phyloP scores from a whole-genome alignment of 148 eudicot genomes.

The Chenopodium formosanum region DNA sequence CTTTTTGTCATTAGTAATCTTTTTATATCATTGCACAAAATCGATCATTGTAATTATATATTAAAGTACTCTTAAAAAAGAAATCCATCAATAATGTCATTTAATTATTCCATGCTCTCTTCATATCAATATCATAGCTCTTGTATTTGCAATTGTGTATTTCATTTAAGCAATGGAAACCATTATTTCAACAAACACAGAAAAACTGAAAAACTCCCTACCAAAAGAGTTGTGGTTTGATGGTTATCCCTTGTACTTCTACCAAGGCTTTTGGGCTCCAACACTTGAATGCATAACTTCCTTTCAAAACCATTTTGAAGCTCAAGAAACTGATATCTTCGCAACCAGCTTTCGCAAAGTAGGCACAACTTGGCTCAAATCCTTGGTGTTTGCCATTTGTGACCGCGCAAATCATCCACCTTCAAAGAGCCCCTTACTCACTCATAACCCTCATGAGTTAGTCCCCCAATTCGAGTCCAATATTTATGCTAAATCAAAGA shows the following conservation, averaged over 20 bases:
- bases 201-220: conserved; percentile 15
- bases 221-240: conserved; percentile 21
- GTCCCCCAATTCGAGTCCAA: conserved; percentile 24
- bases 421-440: conserved; percentile 20
- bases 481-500: conserved; percentile 8
- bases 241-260: conserved; percentile 22
- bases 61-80: too few species aligned
- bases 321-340: conserved; percentile 5
- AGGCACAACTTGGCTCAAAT: conserved; percentile 35
- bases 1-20: too few species aligned
- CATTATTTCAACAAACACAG: not conserved
- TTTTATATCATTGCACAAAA: too few species aligned
- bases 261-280: conserved; percentile 35
- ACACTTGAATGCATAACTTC: conserved; percentile 15
- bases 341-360: not conserved
- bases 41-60: too few species aligned
- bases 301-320: conserved; percentile 32
- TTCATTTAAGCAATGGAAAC: not conserved
- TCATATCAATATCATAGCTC: too few species aligned
- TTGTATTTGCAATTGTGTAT: too few species aligned
- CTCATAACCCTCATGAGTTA: conserved; percentile 27
- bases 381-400: conserved; percentile 17
- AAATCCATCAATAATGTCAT: too few species aligned
- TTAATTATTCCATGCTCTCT: too few species aligned
- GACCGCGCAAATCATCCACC: not conserved